These are phyloP conservation scores for Ustilago trichophora DNA, from an alignment of 1,284 basidiomycete species.

Conservation along the genomic window DNA sequence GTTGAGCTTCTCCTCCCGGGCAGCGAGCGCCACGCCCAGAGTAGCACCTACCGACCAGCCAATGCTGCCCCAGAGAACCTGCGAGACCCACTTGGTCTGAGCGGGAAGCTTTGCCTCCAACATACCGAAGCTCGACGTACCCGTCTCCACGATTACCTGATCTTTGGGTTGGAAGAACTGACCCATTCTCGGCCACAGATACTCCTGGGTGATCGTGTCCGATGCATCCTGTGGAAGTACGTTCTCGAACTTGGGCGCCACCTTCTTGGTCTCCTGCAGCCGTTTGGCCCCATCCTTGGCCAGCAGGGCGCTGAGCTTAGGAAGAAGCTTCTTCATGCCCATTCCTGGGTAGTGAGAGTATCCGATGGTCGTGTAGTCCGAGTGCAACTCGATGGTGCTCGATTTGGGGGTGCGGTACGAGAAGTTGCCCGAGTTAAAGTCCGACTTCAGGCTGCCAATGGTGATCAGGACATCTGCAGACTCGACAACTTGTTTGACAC, in stretches of 20 bases:
- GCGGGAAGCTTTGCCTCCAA: constrained; percentile 40
- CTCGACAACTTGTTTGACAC: constrained; percentile 81
- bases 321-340: constrained; percentile 56
- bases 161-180: constrained; percentile 75
- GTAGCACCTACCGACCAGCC: constrained; percentile 80
- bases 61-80: constrained; percentile 83
- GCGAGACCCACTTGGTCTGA: constrained; percentile 62
- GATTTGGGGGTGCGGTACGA: constrained; percentile 37
- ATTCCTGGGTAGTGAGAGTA: constrained; percentile 69
- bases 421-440: constrained; percentile 88
- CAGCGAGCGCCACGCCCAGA: constrained; percentile 81
- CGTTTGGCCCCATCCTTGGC: constrained; percentile 6
- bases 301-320: constrained; percentile 45
- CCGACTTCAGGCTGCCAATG: constrained; percentile 80
- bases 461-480: constrained; percentile 83
- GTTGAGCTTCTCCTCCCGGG: constrained; percentile 71
- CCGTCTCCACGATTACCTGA: constrained; percentile 60
- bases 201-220: constrained; percentile 60
- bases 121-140: constrained; percentile 51
- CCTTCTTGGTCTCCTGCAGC: constrained; percentile 21
- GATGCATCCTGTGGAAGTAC: constrained; percentile 35
- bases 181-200: constrained; percentile 83
- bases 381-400: constrained; percentile 77
- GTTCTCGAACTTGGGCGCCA: constrained; percentile 34
- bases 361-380: constrained; percentile 66